Evolutionary conservation across 805 yeast species (phyloP), one percentile per base, ranked within the genome.

Genomic region (Suhomyces vadensis): DNA sequence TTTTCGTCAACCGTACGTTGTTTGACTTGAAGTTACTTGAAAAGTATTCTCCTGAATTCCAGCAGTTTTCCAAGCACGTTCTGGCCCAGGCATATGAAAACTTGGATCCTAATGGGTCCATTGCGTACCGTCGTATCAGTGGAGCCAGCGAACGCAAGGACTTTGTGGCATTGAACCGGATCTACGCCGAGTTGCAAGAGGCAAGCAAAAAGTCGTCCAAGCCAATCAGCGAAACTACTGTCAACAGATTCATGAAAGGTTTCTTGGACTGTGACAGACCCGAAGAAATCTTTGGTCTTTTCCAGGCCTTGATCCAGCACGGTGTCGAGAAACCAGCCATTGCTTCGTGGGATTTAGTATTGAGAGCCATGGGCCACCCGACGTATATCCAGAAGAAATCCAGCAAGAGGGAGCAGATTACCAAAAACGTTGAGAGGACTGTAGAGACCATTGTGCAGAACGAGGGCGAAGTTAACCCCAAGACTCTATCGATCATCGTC

Each of bases 281-380:
- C 13, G 59, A 60, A 11, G 64, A 62, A 27, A 74, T 75, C 2
- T 64, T 75, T 44, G 62, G 63, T 8, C 58, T 79, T 1, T 83
- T 87, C 79, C 77, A 75, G 47, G 67, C 63, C 35, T 58, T 84
- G 64, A 51, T 74, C 21, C 48, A 58, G 8, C 53, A 58, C 5
- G 75, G 73, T 16, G 55, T 70, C 13, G 48, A 48, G 1, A 55
- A 50, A 20, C 81, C 81, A n/a, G 60, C 74, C 4, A 52, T 71
- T n/a, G 51, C 60, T 0, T 60, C 81, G 1, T 86, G 89, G 89
- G 81, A 82, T 41, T 71, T 77, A 41, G 69, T 84, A 22, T 62
- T 86, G 40, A 65, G 74, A 41, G 70, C 84, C 0, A 71, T 75
- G 56, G 69, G 73, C 6, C 65, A 61, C 47, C 65, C 73, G 3